Conservation (phyloP, 352 stramenopile genomes). For the Globisporangium echinulatum region DNA sequence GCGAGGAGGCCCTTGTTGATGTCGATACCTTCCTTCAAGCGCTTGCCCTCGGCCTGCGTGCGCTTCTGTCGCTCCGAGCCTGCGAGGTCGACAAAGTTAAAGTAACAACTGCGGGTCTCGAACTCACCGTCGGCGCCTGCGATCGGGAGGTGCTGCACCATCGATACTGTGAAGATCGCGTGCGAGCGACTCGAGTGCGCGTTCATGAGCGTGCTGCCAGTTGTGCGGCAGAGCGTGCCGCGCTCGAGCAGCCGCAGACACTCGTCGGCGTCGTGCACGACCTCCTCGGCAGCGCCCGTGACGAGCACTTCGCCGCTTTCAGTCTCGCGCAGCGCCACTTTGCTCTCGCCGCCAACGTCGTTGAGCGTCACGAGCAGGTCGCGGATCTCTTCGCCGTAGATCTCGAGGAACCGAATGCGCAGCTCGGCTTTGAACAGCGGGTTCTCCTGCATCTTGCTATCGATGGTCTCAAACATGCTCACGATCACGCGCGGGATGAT, state of each 20-base stretch:
- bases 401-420: slow-evolving; percentile 87
- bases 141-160: slow-evolving; percentile 77
- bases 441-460: slow-evolving; percentile 46
- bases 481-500: slow-evolving; percentile 85
- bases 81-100: slow-evolving; percentile 91
- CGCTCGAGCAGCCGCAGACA: slow-evolving; percentile 79
- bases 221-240: slow-evolving; percentile 79
- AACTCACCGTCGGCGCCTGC: slow-evolving; percentile 39
- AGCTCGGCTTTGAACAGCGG: slow-evolving; percentile 59
- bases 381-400: slow-evolving; percentile 89
- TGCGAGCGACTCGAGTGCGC: slow-evolving; percentile 87
- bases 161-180: slow-evolving; percentile 87
- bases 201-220: slow-evolving; percentile 91
- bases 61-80: slow-evolving; percentile 93
- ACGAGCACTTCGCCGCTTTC: slow-evolving; percentile 79
- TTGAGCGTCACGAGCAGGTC: slow-evolving; percentile 83
- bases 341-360: slow-evolving; percentile 47
- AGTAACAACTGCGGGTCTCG: slow-evolving; percentile 79
- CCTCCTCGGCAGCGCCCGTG: slow-evolving; percentile 67
- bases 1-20: slow-evolving; percentile 98
- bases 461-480: slow-evolving; percentile 81
- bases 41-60: slow-evolving; percentile 88
- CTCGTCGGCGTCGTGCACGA: slow-evolving; percentile 59
- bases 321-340: slow-evolving; percentile 82
- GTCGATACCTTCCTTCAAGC: slow-evolving; percentile 95